Base-by-base conservation (phyloP, 2,329 filamentous ascomycete genomes). In the Helminthosporium solani region DNA sequence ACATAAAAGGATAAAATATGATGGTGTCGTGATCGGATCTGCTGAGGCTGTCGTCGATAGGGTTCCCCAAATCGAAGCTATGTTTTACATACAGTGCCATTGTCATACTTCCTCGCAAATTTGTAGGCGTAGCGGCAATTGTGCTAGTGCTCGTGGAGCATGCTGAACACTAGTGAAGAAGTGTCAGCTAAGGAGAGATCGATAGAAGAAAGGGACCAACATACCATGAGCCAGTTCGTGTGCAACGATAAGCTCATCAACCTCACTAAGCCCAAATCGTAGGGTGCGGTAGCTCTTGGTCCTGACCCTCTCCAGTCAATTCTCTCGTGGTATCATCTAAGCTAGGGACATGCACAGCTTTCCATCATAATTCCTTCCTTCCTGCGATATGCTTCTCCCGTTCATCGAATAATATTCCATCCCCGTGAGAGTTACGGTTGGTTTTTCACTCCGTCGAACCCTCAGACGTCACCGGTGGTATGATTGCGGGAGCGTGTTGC, bases 401-500 rank as follows among this genome's bases (percentile, higher is more conserved):
- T 25, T 9, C 23, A 6, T 25, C 6, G 23, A 25, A 5, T 6
- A 25, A 25, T 25, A 25, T 9, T 9, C 28, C 5, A 14, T 5
- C 4, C 14, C 7, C 28, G 14, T 31, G 9, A 12, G 7, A 35
- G 7, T 20, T 15, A 20, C n/a, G n/a, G n/a, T n/a, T n/a, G n/a
- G n/a, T n/a, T 18, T 19, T 39, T 69, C 66, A 70, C 36, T 69
- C 65, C 2, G 58, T 53, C 7, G 54, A 49, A 37, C 53, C 58
- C n/a, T 61, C 61, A 36, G 63, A 60, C 36, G 56, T 63, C 30
- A 60, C 49, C 40, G 71, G 68, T 42, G 67, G 60, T 16, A 68
- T 58, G 5, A 71, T 49, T 16, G 64, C 58, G 28, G 64, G 66
- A 2, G 70, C 70, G 57, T 91, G 87, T 56, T 92, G 86, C 14